These are phyloP conservation scores for Citrus medica DNA, from an alignment of 345 rosid species.

Conservation along the genomic window DNA sequence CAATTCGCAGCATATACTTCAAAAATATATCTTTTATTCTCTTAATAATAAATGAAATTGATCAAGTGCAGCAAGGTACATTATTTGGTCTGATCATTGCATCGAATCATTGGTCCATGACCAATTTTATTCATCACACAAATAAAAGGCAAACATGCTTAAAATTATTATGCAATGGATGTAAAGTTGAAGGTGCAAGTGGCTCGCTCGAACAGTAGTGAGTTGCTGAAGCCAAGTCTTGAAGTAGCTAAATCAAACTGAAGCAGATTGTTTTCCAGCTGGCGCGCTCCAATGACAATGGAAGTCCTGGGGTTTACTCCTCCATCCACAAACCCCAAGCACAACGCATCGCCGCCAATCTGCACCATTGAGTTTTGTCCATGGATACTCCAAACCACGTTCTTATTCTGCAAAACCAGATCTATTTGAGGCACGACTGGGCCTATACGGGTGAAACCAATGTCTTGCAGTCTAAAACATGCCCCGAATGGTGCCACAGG, in stretches of 20 bases:
- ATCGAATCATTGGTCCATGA: neutral
- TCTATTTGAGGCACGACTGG: constrained; percentile 25
- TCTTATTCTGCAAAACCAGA: constrained; percentile 1
- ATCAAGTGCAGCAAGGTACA: neutral
- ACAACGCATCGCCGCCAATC: neutral
- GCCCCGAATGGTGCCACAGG: constrained; percentile 13
- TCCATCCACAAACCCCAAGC: constrained; percentile 19
- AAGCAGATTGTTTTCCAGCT: constrained; percentile 25
- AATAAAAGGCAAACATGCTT: too few relatives aligned
- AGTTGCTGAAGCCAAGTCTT: constrained; percentile 25
- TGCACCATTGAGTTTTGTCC: constrained; percentile 18
- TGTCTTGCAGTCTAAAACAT: constrained; percentile 11
- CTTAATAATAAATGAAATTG: neutral
- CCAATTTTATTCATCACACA: neutral
- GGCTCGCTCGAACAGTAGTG: neutral
- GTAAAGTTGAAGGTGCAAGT: constrained; percentile 15
- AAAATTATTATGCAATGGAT: neutral
- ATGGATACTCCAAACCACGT: constrained; percentile 2
- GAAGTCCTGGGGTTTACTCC: constrained; percentile 17
- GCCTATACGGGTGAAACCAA: constrained; percentile 5
- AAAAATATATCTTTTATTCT: neutral
- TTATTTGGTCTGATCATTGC: neutral
- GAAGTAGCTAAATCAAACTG: constrained; percentile 28
- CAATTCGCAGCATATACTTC: too few relatives aligned
- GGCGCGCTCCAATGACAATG: constrained; percentile 21